Evolutionary conservation across 2,329 filamentous ascomycete genomes (phyloP).

Genomic region (Teratosphaeria zuluensis): DNA sequence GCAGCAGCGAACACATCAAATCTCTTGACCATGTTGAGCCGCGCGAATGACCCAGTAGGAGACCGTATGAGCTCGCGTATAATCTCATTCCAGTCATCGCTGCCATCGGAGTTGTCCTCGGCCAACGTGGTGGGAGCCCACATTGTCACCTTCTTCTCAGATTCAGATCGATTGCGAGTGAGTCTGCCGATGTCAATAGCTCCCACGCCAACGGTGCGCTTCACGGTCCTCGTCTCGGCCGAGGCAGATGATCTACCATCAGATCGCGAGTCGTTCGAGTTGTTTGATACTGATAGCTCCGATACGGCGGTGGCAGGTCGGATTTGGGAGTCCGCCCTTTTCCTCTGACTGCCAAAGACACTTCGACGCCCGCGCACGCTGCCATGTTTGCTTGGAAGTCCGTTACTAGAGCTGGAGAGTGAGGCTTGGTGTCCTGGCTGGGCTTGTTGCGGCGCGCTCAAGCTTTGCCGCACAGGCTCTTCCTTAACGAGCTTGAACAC

Average conservation of each 20-base stretch:
- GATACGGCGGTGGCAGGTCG: slow-evolving; percentile 20
- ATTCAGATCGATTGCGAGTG: slow-evolving; percentile 15
- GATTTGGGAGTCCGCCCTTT: slow-evolving; percentile 11
- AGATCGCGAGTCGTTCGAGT: slow-evolving; percentile 8
- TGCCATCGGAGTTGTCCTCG: slow-evolving; percentile 49
- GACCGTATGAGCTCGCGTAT: slow-evolving; percentile 66
- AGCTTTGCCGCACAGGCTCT: slow-evolving; percentile 30
- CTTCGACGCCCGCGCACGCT: slow-evolving; percentile 35
- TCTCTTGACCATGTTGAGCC: slow-evolving; percentile 51
- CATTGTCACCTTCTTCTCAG: slow-evolving; percentile 46
- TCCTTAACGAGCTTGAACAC: slow-evolving; percentile 68
- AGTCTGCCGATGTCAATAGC: slow-evolving; percentile 59
- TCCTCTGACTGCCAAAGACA: slow-evolving; percentile 59
- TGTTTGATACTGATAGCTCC: slow-evolving; percentile 12
- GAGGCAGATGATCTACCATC: not conserved
- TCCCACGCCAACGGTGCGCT: slow-evolving; percentile 66
- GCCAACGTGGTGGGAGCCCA: slow-evolving; percentile 55
- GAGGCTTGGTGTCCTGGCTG: not conserved
- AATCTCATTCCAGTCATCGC: slow-evolving; percentile 62
- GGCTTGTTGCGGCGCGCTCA: not conserved
- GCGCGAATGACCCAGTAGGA: slow-evolving; percentile 55
- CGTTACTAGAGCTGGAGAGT: not conserved
- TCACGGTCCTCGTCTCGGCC: slow-evolving; percentile 43
- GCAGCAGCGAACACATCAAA: slow-evolving; percentile 70
- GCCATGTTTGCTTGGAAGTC: slow-evolving; percentile 10